Evolutionary conservation across 2,329 filamentous ascomycete genomes (phyloP), one percentile per base, ranked within the genome.

Genomic region (Cladosporium sp.): DNA sequence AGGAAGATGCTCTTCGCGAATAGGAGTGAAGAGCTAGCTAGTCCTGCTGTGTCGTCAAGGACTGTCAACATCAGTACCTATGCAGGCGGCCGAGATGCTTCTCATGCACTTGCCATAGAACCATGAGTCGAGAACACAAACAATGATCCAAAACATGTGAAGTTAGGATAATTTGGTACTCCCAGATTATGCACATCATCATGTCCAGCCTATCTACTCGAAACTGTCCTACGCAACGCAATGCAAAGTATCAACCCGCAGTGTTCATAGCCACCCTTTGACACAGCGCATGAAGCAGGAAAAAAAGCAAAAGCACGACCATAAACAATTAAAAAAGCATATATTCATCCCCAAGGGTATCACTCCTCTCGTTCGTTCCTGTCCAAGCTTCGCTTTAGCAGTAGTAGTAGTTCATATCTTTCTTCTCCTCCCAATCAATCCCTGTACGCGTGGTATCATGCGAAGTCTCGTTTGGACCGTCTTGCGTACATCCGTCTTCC

Each of bases 261-360:
- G 24, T 24, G 24, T 24, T 24, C 24, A 24, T 24, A 24, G 24
- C 24, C 24, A 24, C 24, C 24, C 24, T 24, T 24, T 24, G 24
- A 24, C 24, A 24, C 24, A 24, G 24, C 24, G 24, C 24, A 24
- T 24, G 24, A 24, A 24, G 24, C 24, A 24, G n/a, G 3, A 24
- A 47, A 24, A 47, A 21, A 24, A 44, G 21, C 3, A 44, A 47
- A 47, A 47, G 1, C 41, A 44, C 38, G 10, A 44, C 2, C 38
- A 21, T 44, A 44, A 44, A 44, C 6, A 44, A 44, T n/a, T 24
- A 21, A 21, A 44, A 44, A 47, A 36, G 12, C 41, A 47, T 47
- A 47, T 47, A 47, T 47, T 47, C 41, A 47, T 52, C 49, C 49
- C 49, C 49, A 52, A 52, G 49, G 49, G 49, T 52, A 52, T 52